Conservation (phyloP, 2,329 filamentous ascomycete species). For the Aspergillus sp. region DNA sequence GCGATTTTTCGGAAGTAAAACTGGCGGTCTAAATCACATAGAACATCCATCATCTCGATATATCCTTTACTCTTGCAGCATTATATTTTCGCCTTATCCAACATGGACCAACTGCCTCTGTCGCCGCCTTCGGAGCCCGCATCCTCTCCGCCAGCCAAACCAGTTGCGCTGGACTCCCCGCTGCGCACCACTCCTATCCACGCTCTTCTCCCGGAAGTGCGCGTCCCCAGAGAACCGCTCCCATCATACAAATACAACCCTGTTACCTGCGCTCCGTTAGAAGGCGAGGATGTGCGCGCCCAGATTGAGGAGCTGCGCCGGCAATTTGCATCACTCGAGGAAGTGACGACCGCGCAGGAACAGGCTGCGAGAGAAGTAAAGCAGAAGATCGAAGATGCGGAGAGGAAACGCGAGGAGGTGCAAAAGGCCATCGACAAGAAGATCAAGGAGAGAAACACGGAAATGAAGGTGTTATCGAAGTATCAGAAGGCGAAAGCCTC, state of each 20-base stretch:
- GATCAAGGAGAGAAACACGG: constrained; percentile 41
- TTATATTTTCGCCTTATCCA: too few relatives aligned
- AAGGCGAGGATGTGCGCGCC: constrained; percentile 26
- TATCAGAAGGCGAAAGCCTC: constrained; percentile 39
- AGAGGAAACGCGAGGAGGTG: constrained; percentile 38
- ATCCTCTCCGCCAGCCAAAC: constrained; percentile 13
- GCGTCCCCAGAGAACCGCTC: constrained; percentile 36
- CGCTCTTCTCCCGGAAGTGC: constrained; percentile 36
- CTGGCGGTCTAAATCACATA: not conserved
- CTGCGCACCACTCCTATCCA: constrained; percentile 41
- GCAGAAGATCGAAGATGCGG: constrained; percentile 35
- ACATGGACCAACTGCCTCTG: constrained; percentile 30
- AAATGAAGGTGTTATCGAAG: constrained; percentile 43
- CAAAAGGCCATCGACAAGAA: constrained; percentile 44
- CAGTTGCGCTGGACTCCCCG: constrained; percentile 34
- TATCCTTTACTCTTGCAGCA: too few relatives aligned
- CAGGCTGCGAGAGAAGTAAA: constrained; percentile 37
- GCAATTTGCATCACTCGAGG: constrained; percentile 35
- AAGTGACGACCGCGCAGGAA: constrained; percentile 38
- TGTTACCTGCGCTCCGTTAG: constrained; percentile 36
- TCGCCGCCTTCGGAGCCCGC: constrained; percentile 36
- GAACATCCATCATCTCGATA: not conserved
- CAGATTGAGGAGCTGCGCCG: constrained; percentile 36
- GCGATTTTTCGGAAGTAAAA: constrained; percentile 2
- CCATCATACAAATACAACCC: constrained; percentile 38